Evolutionary conservation across 208 protist genomes (phyloP).

Genomic region (Angomonas ambiguus): DNA sequence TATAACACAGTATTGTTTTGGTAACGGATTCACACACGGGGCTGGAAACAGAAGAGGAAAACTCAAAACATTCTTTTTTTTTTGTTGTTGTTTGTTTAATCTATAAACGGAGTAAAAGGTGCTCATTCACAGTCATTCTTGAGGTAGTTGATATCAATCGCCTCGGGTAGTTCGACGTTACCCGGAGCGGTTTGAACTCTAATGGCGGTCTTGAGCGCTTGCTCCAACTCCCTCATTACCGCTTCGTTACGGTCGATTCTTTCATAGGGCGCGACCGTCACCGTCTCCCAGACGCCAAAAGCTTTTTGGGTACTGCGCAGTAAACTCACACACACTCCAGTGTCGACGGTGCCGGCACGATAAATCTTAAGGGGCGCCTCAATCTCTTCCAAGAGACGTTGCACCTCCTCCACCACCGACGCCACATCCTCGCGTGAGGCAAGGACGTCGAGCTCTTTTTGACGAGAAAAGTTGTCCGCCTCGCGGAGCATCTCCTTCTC

Average conservation of each 20-base stretch:
- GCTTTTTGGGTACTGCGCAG: constrained; percentile 44
- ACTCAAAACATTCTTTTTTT: constrained; percentile 11
- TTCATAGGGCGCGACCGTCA: constrained; percentile 50
- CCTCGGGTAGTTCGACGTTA: constrained; percentile 61
- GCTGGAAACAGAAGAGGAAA: constrained; percentile 7
- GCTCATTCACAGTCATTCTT: constrained; percentile 32
- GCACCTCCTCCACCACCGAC: constrained; percentile 39
- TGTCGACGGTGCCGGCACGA: constrained; percentile 29
- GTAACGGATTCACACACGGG: too few relatives aligned
- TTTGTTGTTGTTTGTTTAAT: neutral
- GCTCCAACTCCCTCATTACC: constrained; percentile 35
- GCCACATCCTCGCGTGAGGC: constrained; percentile 29
- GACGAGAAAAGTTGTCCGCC: constrained; percentile 20
- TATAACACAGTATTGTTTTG: too few relatives aligned
- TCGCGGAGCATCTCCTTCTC: constrained; percentile 41
- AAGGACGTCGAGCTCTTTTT: constrained; percentile 25
- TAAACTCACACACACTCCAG: constrained; percentile 26
- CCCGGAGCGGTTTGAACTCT: constrained; percentile 19
- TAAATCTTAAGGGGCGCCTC: constrained; percentile 36
- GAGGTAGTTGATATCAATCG: constrained; percentile 75
- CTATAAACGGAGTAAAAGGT: neutral
- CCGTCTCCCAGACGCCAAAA: constrained; percentile 46
- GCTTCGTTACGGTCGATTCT: constrained; percentile 21
- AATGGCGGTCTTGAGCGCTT: constrained; percentile 21
- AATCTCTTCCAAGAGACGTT: constrained; percentile 29